A percentile compares a stretch with the other conserved stretches of the same genome.
phyloP scores from a whole-genome alignment of 768 basidiomycete genomes.

The Rhizopogon vesiculosus region DNA sequence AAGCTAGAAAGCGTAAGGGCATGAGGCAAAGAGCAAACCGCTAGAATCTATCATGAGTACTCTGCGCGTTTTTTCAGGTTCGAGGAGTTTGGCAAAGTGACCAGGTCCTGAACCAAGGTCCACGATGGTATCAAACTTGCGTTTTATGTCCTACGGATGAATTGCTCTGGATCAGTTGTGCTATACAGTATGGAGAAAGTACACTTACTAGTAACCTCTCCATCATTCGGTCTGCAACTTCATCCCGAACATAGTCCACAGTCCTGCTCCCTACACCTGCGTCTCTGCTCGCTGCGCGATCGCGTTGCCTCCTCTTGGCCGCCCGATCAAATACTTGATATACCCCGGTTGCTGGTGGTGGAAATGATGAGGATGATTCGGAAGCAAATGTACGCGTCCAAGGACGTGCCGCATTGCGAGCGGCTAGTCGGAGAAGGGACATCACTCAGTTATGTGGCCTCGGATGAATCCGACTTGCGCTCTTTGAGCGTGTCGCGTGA shows the following conservation, averaged over 20 bases:
- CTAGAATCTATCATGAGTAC: slow-evolving; percentile 85
- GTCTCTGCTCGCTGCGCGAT: slow-evolving; percentile 60
- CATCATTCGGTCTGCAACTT: slow-evolving; percentile 86
- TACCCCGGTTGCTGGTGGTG: slow-evolving; percentile 37
- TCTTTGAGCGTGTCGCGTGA: slow-evolving; percentile 7
- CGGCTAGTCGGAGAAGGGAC: slow-evolving; percentile 6
- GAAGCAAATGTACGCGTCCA: slow-evolving; percentile 43
- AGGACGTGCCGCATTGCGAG: neutral
- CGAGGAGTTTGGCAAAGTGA: slow-evolving; percentile 83
- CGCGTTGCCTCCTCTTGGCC: slow-evolving; percentile 72
- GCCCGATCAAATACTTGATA: slow-evolving; percentile 87
- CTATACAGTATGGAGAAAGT: slow-evolving; percentile 3
- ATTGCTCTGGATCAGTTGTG: slow-evolving; percentile 4
- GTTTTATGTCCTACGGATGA: slow-evolving; percentile 76
- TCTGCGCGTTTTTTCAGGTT: slow-evolving; percentile 60
- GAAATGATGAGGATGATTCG: slow-evolving; percentile 35
- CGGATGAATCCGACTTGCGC: slow-evolving; percentile 7
- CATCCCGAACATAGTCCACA: slow-evolving; percentile 90
- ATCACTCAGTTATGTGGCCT: slow-evolving; percentile 1
- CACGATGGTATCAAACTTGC: slow-evolving; percentile 71
- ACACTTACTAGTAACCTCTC: slow-evolving; percentile 76
- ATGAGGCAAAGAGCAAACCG: slow-evolving; percentile 40
- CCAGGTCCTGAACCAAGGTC: slow-evolving; percentile 92
- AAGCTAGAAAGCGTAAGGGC: slow-evolving; percentile 1
- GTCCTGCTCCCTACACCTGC: slow-evolving; percentile 59